Conservation (phyloP, 176 grass and related monocot species). For the Bolboschoenus planiculmis region DNA sequence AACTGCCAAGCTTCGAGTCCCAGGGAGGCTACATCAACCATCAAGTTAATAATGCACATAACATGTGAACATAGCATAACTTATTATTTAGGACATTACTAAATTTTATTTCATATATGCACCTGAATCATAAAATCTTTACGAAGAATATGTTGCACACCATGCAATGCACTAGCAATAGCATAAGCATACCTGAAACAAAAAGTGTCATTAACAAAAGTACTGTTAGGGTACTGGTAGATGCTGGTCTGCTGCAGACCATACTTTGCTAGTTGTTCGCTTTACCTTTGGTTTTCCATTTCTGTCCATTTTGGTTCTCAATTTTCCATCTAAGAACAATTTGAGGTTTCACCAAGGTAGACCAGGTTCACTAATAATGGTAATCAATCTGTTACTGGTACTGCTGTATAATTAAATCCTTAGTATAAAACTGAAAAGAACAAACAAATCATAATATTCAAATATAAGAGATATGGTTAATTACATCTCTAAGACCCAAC, state of each 20-base stretch:
- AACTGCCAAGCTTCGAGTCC: slow-evolving; percentile 48
- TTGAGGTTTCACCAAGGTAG: background rate
- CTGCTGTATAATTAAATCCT: background rate
- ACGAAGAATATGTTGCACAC: slow-evolving; percentile 81
- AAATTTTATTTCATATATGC: slow-evolving; percentile 6
- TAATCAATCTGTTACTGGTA: background rate
- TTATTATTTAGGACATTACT: background rate
- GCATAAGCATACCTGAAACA: slow-evolving; percentile 93
- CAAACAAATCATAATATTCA: background rate
- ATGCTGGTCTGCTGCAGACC: background rate
- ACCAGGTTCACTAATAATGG: background rate
- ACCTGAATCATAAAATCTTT: slow-evolving; percentile 99
- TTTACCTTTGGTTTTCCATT: background rate
- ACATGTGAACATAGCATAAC: slow-evolving; percentile 8
- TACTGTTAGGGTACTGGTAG: background rate
- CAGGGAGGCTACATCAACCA: slow-evolving; percentile 68
- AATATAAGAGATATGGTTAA: background rate
- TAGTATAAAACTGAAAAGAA: background rate
- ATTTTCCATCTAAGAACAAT: background rate
- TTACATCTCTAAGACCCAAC: slow-evolving; percentile 99
- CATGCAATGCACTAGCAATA: slow-evolving; percentile 94
- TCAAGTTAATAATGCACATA: slow-evolving; percentile 22
- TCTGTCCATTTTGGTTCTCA: background rate
- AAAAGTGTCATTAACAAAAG: background rate
- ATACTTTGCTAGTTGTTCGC: background rate